Percentiles rank a stretch among this genome's conserved stretches.
Conservation (phyloP, 306 rosid species). For the Castanea sativa region DNA sequence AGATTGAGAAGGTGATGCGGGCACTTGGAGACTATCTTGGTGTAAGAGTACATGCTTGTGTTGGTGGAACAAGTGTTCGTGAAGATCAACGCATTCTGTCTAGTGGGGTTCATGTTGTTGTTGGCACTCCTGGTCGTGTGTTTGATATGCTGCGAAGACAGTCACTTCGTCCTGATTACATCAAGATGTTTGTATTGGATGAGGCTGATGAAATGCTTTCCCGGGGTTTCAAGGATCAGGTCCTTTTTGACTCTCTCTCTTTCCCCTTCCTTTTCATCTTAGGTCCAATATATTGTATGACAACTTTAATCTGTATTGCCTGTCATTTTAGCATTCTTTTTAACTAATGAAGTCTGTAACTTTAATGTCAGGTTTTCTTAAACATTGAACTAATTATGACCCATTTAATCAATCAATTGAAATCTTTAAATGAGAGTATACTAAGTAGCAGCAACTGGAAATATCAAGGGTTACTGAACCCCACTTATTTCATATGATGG, state of each 20-base stretch:
- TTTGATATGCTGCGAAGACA: conserved; percentile 79
- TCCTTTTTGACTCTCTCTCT: conserved; percentile 6
- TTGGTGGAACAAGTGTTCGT: conserved; percentile 78
- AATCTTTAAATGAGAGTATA: not conserved
- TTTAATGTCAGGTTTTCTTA: not conserved
- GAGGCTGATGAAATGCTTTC: conserved; percentile 91
- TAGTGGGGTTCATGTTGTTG: conserved; percentile 77
- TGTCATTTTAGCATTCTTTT: not conserved
- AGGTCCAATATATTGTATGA: not conserved
- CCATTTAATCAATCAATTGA: not conserved
- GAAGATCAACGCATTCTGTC: conserved; percentile 76
- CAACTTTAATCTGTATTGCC: not conserved
- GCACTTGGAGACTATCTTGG: conserved; percentile 83
- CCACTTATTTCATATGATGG: not conserved
- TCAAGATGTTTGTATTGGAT: conserved; percentile 82
- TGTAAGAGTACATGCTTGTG: conserved; percentile 82
- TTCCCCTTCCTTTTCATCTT: not conserved
- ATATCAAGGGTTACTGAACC: not conserved
- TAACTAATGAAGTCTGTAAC: not conserved
- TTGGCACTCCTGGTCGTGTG: conserved; percentile 84
- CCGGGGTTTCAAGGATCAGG: conserved; percentile 83
- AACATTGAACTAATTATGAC: not conserved
- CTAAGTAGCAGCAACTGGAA: not conserved
- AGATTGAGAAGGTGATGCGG: conserved; percentile 87
- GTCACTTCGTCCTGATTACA: conserved; percentile 63